Base-by-base conservation (phyloP, 2,329 filamentous ascomycete species). In the Aspergillus pseudotamarii region DNA sequence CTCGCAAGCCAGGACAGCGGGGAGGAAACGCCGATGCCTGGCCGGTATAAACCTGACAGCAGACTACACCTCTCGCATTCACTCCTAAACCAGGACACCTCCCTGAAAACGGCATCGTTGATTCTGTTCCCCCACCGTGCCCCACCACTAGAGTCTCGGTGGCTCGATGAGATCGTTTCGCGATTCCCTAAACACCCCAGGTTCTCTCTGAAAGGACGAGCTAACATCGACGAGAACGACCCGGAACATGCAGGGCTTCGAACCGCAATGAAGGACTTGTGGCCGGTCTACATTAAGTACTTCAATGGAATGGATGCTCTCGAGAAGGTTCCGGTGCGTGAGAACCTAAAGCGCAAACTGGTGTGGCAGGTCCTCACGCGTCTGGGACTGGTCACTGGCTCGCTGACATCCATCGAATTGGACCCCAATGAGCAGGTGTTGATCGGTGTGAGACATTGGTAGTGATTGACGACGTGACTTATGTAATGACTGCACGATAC, bases 261-360 rank as follows among this genome's bases (percentile, higher is more conserved):
- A 32, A 71, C 66, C 11, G 68, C 74, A 1, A 69, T 91, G 16
- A 83, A 86, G 48, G 85, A 87, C 61, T 85, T 86, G 55, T 96
- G 93, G 91, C 86, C 88, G 2, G 82, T 85, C 51, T 88, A 97
- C 70, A 85, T 89, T 71, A 92, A 91, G 76, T 95, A 97, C 77
- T 92, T 98, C 70, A 94, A 98, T 75, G 95, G 95, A 1, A 86
- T 85, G 61, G 89, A 91, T 73, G 89, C 94, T 2, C 83, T 98
- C 64, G 95, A 99, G 80, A 89, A 94, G 70, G 91, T 99, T 68
- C 88, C 91, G 1, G 81, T 95, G n/a, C 86, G 90, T 61, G 93
- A 97, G 79, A 91, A 91, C 6, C 85, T 96, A 80, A 96, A 95
- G 81, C 84, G 93, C 61, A 96, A 94, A 79, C 75, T 81, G 48